Evolutionary conservation across 1,139 yeast genomes (phyloP), one percentile per base, ranked within the genome.

Genomic region (Geotrichum phurueaensis): DNA sequence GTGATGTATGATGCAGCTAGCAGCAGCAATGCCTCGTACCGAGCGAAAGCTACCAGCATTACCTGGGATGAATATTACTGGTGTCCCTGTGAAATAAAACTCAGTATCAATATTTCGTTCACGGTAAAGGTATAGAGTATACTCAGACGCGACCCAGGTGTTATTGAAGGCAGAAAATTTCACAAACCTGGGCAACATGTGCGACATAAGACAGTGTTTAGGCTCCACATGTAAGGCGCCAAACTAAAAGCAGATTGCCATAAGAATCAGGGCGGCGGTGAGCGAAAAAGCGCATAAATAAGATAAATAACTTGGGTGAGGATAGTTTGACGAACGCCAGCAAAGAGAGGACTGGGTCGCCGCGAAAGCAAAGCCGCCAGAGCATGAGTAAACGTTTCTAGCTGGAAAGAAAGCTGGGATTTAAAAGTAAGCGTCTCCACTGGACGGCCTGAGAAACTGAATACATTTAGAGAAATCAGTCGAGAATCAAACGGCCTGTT

Each of bases 41-140:
- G 89, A 96, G 66, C 85, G 83, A 69, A 81, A 89, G 65, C 90
- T 85, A 0, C 96, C 96, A 0, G 96, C 96, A 70, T 89, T 89
- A 1, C 96, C 96, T 0, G 96, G 96, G 39, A 89, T 87, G 70
- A 89, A 89, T 20, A 89, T 75, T 0, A 86, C 87, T 0, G 96
- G 96, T 2, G 85, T 79, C 0, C 96, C 96, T 13, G 67, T 60
- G 20, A 87, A 71, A 29, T 74, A 73, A 31, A 77, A 70, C 6
- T 74, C 74, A 9, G 72, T 72, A 48, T 76, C 75, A 15, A 76
- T 75, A 18, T 73, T 70, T 15, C 71, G 71, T 20, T 75, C 71
- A 51, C 84, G 76, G 70, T 89, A 89, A 7, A 89, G 77, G 66
- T 85, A 87, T n/a, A 89, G 73, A 13, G 90, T 85, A 72, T 89